A percentile compares a stretch with the other conserved stretches of the same genome.
phyloP scores from a whole-genome alignment of 2,329 filamentous ascomycete species.

The Diplodia sapinea region DNA sequence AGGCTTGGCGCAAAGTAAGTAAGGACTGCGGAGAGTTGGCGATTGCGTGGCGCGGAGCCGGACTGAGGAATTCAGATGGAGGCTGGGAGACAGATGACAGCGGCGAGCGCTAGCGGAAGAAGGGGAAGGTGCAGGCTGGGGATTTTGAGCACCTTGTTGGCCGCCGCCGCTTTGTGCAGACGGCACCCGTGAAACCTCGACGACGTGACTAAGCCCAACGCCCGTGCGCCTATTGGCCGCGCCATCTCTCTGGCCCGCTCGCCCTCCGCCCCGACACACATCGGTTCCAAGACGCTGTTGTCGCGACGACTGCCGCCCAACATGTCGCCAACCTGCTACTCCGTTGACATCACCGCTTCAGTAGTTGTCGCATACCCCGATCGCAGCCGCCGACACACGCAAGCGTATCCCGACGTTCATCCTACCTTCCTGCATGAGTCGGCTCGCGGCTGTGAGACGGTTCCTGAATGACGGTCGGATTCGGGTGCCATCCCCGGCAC shows the following conservation, averaged over 20 bases:
- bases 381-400: neutral
- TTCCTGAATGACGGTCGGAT: neutral
- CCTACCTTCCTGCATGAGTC: neutral
- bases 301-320: constrained; percentile 2
- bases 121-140: neutral
- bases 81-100: neutral
- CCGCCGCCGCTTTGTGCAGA: neutral
- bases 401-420: neutral
- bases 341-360: neutral
- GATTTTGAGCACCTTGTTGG: constrained; percentile 31
- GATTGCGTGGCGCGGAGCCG: neutral
- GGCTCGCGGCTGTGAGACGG: neutral
- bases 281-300: neutral
- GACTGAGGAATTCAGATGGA: neutral
- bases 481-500: too few species aligned
- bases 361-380: neutral
- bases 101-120: constrained; percentile 8
- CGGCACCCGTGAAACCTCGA: neutral
- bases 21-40: neutral
- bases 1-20: constrained; percentile 5
- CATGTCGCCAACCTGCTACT: neutral
- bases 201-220: constrained; percentile 9
- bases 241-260: neutral
- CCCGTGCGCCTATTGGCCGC: neutral
- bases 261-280: neutral